phyloP scores from a whole-genome alignment of 2,329 filamentous ascomycete genomes.

The Monilinia polystroma region DNA sequence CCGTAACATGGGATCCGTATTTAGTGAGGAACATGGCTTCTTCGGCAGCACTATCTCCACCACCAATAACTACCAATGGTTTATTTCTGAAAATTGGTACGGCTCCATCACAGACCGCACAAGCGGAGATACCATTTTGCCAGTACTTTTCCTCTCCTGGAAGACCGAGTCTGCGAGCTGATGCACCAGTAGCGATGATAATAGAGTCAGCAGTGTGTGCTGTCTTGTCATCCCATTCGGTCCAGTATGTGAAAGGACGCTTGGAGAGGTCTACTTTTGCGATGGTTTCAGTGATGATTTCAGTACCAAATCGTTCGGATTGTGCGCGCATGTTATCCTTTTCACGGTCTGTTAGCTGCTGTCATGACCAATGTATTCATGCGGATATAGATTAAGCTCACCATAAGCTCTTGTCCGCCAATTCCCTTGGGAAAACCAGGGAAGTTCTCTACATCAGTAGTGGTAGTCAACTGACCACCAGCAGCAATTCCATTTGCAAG shows the following conservation, averaged over 20 bases:
- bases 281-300: slow-evolving; percentile 91
- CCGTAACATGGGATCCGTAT: slow-evolving; percentile 92
- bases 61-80: slow-evolving; percentile 91
- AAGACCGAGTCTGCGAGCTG: slow-evolving; percentile 78
- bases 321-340: slow-evolving; percentile 85
- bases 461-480: slow-evolving; percentile 95
- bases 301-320: slow-evolving; percentile 86
- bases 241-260: slow-evolving; percentile 89
- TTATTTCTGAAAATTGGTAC: slow-evolving; percentile 97
- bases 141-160: slow-evolving; percentile 93
- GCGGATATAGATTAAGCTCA: slow-evolving; percentile 7
- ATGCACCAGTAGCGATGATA: slow-evolving; percentile 94
- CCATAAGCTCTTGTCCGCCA: slow-evolving; percentile 83
- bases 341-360: slow-evolving; percentile 6
- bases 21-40: slow-evolving; percentile 97
- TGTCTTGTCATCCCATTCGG: slow-evolving; percentile 80
- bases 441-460: slow-evolving; percentile 97
- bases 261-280: slow-evolving; percentile 79
- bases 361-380: not conserved
- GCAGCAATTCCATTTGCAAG: slow-evolving; percentile 95
- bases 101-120: slow-evolving; percentile 95
- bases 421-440: slow-evolving; percentile 91
- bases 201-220: slow-evolving; percentile 86
- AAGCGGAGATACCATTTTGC: slow-evolving; percentile 95
- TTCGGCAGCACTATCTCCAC: slow-evolving; percentile 94